phyloP scores from a whole-genome alignment of 192 early-diverging fungal species.

The Phlyctochytrium bullatum region DNA sequence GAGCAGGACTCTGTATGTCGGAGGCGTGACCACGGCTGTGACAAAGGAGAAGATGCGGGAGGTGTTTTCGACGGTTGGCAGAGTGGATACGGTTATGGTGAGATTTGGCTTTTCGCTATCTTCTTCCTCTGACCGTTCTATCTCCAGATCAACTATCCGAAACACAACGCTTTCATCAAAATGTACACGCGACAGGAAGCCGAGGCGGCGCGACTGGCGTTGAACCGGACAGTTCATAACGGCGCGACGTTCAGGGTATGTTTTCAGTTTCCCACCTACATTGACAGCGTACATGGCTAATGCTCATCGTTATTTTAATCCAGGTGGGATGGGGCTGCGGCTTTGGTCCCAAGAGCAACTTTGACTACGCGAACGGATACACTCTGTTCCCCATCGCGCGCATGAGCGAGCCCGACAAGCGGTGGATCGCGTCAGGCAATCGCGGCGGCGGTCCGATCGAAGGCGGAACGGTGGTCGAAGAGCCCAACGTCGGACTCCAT shows the following conservation, averaged over 20 bases:
- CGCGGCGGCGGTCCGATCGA: conserved; percentile 43
- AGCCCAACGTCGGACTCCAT: conserved; percentile 51
- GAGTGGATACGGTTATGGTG: conserved; percentile 51
- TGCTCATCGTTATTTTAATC: not conserved
- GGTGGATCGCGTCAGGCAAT: conserved; percentile 29
- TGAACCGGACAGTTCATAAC: conserved; percentile 26
- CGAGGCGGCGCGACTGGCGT: conserved; percentile 30
- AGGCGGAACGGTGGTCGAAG: conserved; percentile 48
- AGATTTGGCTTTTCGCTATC: not conserved
- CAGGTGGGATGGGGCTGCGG: conserved; percentile 57
- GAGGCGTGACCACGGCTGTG: conserved; percentile 32
- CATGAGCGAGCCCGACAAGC: conserved; percentile 42
- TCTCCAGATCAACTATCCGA: conserved; percentile 46
- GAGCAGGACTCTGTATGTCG: conserved; percentile 53
- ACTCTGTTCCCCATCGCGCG: conserved; percentile 41
- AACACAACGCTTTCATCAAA: conserved; percentile 53
- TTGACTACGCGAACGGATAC: conserved; percentile 43
- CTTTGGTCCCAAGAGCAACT: conserved; percentile 52
- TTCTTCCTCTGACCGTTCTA: not conserved
- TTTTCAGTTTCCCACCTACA: conserved; percentile 2
- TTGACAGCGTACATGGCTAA: not conserved
- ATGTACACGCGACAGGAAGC: conserved; percentile 50
- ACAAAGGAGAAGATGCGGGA: conserved; percentile 40
- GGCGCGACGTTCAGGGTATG: conserved; percentile 40
- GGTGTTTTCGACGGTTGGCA: conserved; percentile 35